A percentile compares a stretch with the other conserved stretches of the same genome.
These are phyloP conservation scores for Puccinia sorghi DNA, from an alignment of 1,284 basidiomycete genomes.

Conservation along the genomic window DNA sequence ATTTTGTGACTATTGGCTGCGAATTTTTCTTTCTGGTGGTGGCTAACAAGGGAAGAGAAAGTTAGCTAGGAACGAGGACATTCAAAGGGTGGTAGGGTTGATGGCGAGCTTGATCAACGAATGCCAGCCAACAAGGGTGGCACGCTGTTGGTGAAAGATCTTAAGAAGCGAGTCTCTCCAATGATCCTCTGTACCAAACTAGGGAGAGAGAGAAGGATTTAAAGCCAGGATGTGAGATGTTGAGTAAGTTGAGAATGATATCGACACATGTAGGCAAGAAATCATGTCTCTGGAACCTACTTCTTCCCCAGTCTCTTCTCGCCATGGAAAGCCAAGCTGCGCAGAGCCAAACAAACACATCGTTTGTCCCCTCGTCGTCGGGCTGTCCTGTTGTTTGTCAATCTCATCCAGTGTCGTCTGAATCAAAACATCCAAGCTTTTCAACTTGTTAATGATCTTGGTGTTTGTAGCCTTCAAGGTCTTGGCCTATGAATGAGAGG, in stretches of 20 bases:
- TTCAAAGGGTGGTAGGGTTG: background rate
- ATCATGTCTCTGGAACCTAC: background rate
- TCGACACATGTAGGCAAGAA: too few relatives aligned
- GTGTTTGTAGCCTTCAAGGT: constrained; percentile 4
- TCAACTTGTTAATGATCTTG: constrained; percentile 11
- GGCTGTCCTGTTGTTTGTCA: background rate
- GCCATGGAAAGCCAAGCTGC: constrained; percentile 9
- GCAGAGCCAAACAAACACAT: constrained; percentile 22
- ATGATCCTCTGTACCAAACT: constrained; percentile 1
- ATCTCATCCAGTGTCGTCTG: constrained; percentile 13
- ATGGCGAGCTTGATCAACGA: constrained; percentile 1
- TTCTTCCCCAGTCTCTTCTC: background rate
- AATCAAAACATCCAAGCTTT: constrained; percentile 12
- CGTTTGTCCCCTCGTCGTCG: background rate
- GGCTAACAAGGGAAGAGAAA: too few relatives aligned
- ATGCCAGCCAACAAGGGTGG: constrained; percentile 15
- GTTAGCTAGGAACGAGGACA: background rate
- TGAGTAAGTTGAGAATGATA: too few relatives aligned
- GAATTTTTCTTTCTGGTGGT: too few relatives aligned
- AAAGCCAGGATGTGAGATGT: too few relatives aligned
- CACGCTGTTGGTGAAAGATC: background rate
- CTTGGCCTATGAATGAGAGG: background rate
- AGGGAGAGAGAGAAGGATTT: background rate
- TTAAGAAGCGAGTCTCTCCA: constrained; percentile 1
- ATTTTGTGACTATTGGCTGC: too few relatives aligned